These are phyloP conservation scores for Shiraia sp. DNA, from an alignment of 2,329 filamentous ascomycete genomes.

Conservation along the genomic window DNA sequence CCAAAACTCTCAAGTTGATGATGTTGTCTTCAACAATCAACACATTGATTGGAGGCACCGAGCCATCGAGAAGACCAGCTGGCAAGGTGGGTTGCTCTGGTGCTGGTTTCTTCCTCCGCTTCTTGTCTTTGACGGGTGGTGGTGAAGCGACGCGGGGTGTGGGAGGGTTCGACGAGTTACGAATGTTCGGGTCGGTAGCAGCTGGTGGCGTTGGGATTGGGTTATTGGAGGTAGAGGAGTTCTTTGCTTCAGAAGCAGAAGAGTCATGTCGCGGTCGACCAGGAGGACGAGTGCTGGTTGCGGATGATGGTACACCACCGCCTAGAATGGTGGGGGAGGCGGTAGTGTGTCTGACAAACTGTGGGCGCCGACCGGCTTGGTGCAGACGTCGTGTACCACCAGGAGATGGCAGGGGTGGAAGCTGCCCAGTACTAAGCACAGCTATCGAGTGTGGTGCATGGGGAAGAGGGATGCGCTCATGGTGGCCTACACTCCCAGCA, in stretches of 20 bases:
- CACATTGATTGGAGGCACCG: constrained; percentile 93
- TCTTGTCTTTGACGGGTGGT: constrained; percentile 51
- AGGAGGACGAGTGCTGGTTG: constrained; percentile 32
- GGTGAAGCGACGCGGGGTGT: constrained; percentile 57
- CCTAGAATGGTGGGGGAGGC: constrained; percentile 74
- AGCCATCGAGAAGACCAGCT: constrained; percentile 69
- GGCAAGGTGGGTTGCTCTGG: constrained; percentile 50
- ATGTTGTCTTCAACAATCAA: constrained; percentile 98
- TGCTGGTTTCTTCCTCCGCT: constrained; percentile 49
- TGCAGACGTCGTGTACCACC: constrained; percentile 63
- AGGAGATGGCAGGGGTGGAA: constrained; percentile 81
- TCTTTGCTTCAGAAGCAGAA: constrained; percentile 49
- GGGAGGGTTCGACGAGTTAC: constrained; percentile 48
- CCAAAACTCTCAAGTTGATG: constrained; percentile 91
- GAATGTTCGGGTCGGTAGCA: constrained; percentile 49
- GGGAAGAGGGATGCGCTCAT: constrained; percentile 43
- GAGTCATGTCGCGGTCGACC: constrained; percentile 46
- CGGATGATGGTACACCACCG: constrained; percentile 45
- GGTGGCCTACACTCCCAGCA: constrained; percentile 40
- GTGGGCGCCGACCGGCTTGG: constrained; percentile 56
- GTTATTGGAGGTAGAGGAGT: constrained; percentile 49
- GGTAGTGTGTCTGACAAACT: constrained; percentile 72
- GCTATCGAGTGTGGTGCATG: constrained; percentile 67
- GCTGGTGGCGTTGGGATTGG: constrained; percentile 61
- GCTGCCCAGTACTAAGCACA: constrained; percentile 77